phyloP scores from a whole-genome alignment of 345 rosid genomes.

The Acer yangbiense region DNA sequence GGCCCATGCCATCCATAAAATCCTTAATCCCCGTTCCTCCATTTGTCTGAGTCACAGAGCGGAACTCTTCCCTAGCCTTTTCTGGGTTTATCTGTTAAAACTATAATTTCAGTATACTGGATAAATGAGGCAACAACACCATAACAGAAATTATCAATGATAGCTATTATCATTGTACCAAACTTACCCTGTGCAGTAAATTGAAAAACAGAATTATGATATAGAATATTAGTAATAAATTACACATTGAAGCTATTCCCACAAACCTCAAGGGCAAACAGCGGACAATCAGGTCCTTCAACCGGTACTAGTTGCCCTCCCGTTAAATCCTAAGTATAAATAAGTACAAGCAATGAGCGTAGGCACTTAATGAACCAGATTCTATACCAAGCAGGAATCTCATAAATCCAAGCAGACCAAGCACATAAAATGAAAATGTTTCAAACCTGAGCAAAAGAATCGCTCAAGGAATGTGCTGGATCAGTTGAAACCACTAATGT shows the following conservation, averaged over 20 bases:
- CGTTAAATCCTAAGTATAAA: slow-evolving; percentile 67
- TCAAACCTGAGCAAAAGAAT: slow-evolving; percentile 92
- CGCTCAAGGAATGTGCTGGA: slow-evolving; percentile 97
- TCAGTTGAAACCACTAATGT: slow-evolving; percentile 97
- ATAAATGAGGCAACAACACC: slow-evolving; percentile 3
- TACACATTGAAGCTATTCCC: slow-evolving; percentile 4
- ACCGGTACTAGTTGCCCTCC: slow-evolving; percentile 88
- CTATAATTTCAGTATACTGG: slow-evolving; percentile 37
- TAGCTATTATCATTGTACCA: not conserved
- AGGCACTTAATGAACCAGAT: not conserved
- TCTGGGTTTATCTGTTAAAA: slow-evolving; percentile 85
- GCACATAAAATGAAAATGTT: not conserved
- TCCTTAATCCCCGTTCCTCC: slow-evolving; percentile 92
- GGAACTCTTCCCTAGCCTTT: slow-evolving; percentile 95
- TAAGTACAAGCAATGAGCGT: slow-evolving; percentile 5
- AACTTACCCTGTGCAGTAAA: slow-evolving; percentile 9
- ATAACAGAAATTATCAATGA: slow-evolving; percentile 1
- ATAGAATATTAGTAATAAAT: slow-evolving; percentile 8
- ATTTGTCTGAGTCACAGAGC: slow-evolving; percentile 56
- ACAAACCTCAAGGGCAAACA: slow-evolving; percentile 91
- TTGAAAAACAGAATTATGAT: slow-evolving; percentile 14
- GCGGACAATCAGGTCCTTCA: slow-evolving; percentile 90
- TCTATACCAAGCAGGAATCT: slow-evolving; percentile 11
- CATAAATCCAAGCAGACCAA: slow-evolving; percentile 7
- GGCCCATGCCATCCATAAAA: slow-evolving; percentile 98